Percentiles rank a stretch among this genome's conserved stretches.
These are phyloP conservation scores for Ascomycota sp. DNA, from an alignment of 2,329 filamentous ascomycete genomes.

Conservation along the genomic window DNA sequence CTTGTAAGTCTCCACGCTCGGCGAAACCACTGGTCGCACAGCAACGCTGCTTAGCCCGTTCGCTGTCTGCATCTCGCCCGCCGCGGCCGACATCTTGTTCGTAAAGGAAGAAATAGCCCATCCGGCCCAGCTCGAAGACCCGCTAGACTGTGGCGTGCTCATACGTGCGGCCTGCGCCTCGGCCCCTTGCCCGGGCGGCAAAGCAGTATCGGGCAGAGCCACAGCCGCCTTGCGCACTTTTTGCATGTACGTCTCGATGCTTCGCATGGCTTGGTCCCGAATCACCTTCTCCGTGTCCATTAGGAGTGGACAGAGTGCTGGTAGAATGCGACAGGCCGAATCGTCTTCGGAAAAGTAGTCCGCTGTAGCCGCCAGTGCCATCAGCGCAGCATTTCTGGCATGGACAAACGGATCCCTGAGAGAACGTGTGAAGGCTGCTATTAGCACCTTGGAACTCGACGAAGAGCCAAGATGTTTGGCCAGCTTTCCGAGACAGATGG, in stretches of 20 bases:
- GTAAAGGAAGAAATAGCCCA: slow-evolving; percentile 99
- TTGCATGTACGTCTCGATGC: slow-evolving; percentile 67
- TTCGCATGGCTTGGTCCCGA: slow-evolving; percentile 78
- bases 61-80: slow-evolving; percentile 60
- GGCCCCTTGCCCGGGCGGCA: slow-evolving; percentile 43
- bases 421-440: slow-evolving; percentile 78
- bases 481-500: slow-evolving; percentile 91
- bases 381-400: slow-evolving; percentile 69
- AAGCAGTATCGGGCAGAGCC: slow-evolving; percentile 58
- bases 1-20: slow-evolving; percentile 16
- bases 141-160: slow-evolving; percentile 52
- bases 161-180: slow-evolving; percentile 45
- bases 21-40: slow-evolving; percentile 19
- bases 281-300: slow-evolving; percentile 93
- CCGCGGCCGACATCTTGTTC: slow-evolving; percentile 70
- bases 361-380: slow-evolving; percentile 67
- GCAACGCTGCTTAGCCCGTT: slow-evolving; percentile 22
- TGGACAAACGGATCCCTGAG: slow-evolving; percentile 89
- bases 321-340: slow-evolving; percentile 64
- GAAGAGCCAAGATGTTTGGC: slow-evolving; percentile 66
- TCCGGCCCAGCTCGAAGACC: slow-evolving; percentile 51
- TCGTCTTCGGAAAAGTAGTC: slow-evolving; percentile 85
- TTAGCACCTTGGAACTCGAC: slow-evolving; percentile 72
- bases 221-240: slow-evolving; percentile 61
- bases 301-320: slow-evolving; percentile 62